Evolutionary conservation across 768 basidiomycete species (phyloP).

Genomic region (Sutorius australiensis): DNA sequence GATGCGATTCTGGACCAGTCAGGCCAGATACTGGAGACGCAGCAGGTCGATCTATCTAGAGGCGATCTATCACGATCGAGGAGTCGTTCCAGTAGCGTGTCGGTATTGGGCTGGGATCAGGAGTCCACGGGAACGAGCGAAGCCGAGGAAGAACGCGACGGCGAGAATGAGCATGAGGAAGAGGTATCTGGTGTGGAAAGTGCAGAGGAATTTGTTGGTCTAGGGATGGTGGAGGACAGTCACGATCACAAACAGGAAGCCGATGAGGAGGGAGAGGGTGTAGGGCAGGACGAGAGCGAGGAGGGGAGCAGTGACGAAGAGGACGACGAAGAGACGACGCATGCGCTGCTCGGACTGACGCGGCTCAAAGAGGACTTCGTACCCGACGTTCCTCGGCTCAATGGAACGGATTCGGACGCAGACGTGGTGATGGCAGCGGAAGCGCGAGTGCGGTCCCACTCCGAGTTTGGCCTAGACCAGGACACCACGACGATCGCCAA

Average conservation of each 20-base stretch:
- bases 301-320: constrained; percentile 39
- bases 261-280: constrained; percentile 4
- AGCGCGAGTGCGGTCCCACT: constrained; percentile 5
- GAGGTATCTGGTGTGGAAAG: constrained; percentile 26
- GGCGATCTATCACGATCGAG: constrained; percentile 43
- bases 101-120: constrained; percentile 25
- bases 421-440: constrained; percentile 2
- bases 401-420: not conserved
- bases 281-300: constrained; percentile 34
- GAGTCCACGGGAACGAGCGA: constrained; percentile 17
- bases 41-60: constrained; percentile 64
- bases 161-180: constrained; percentile 22
- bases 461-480: constrained; percentile 6
- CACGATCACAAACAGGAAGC: not conserved
- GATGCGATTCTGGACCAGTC: constrained; percentile 90
- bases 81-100: constrained; percentile 58
- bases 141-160: constrained; percentile 17
- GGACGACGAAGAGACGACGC: constrained; percentile 29
- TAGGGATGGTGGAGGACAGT: constrained; percentile 17
- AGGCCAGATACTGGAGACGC: constrained; percentile 79
- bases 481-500: not conserved
- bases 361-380: constrained; percentile 1
- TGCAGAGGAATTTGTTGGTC: constrained; percentile 40
- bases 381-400: not conserved
- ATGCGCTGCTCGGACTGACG: constrained; percentile 23